Percentiles rank a stretch among this genome's conserved stretches.
Conservation (phyloP, 352 stramenopile genomes). For the Globisporangium recalcitrans region DNA sequence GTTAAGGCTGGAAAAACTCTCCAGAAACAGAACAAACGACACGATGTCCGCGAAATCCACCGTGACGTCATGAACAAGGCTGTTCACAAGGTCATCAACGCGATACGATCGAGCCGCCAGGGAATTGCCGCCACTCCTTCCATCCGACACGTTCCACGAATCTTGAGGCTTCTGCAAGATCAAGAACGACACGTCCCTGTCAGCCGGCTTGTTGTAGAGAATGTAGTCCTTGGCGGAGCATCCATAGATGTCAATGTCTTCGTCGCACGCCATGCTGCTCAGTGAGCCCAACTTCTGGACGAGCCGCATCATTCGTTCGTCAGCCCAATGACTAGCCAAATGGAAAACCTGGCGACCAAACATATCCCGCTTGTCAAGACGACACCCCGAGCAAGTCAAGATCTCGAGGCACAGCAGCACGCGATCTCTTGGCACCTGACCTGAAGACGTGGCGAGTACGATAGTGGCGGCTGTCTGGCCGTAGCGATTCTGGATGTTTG, state of each 20-base stretch:
- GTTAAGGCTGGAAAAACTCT: slow-evolving; percentile 60
- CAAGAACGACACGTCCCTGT: slow-evolving; percentile 26
- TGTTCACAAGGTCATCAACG: slow-evolving; percentile 31
- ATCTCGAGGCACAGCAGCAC: slow-evolving; percentile 47
- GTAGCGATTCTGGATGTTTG: slow-evolving; percentile 64
- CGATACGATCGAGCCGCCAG: slow-evolving; percentile 18
- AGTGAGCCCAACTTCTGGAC: slow-evolving; percentile 28
- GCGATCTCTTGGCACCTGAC: slow-evolving; percentile 15
- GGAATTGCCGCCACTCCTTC: slow-evolving; percentile 9
- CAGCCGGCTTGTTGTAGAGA: slow-evolving; percentile 16
- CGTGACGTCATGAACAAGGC: slow-evolving; percentile 28
- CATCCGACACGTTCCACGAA: slow-evolving; percentile 13
- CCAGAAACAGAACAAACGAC: slow-evolving; percentile 65
- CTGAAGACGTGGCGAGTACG: slow-evolving; percentile 34
- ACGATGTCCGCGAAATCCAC: slow-evolving; percentile 58
- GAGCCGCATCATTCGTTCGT: slow-evolving; percentile 27
- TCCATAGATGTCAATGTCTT: slow-evolving; percentile 59
- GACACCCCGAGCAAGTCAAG: slow-evolving; percentile 40
- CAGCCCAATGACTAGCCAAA: slow-evolving; percentile 36
- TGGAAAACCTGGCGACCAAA: slow-evolving; percentile 59
- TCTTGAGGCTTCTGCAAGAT: slow-evolving; percentile 26
- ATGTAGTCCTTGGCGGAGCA: slow-evolving; percentile 54
- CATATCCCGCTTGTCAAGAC: slow-evolving; percentile 52
- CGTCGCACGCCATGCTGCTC: slow-evolving; percentile 16
- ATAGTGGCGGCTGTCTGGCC: slow-evolving; percentile 59